Conservation (phyloP, 352 stramenopile genomes). For the Phytophthora palmivora region DNA sequence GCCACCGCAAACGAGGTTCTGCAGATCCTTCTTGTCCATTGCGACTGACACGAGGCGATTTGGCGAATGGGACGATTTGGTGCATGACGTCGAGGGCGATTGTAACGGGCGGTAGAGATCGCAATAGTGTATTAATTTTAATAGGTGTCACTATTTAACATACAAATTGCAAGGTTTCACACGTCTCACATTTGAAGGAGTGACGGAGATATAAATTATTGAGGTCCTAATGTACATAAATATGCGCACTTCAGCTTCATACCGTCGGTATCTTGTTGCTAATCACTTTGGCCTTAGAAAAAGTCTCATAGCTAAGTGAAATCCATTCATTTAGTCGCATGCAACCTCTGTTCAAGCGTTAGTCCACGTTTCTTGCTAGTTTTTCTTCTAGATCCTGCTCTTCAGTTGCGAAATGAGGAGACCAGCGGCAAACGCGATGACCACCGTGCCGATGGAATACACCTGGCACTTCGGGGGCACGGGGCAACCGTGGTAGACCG, state of each 20-base stretch:
- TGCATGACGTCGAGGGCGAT: slow-evolving; percentile 6
- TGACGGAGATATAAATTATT: slow-evolving; percentile 13
- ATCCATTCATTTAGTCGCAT: slow-evolving; percentile 26
- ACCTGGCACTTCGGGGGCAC: slow-evolving; percentile 77
- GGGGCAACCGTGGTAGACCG: slow-evolving; percentile 63
- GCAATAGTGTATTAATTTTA: background rate
- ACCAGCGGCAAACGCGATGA: slow-evolving; percentile 66
- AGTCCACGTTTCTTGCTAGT: background rate
- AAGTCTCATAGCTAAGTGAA: no score
- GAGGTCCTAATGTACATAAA: slow-evolving; percentile 1
- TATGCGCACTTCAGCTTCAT: slow-evolving; percentile 12
- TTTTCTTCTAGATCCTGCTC: slow-evolving; percentile 56
- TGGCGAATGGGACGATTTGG: slow-evolving; percentile 14
- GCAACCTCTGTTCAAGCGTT: slow-evolving; percentile 8
- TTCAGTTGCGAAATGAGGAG: slow-evolving; percentile 61
- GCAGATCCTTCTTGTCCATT: slow-evolving; percentile 50
- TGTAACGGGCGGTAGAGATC: slow-evolving; percentile 18
- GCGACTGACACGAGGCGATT: slow-evolving; percentile 16
- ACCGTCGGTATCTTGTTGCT: slow-evolving; percentile 10
- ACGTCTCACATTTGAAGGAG: slow-evolving; percentile 10
- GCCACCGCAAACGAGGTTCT: slow-evolving; percentile 80
- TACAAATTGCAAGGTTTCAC: slow-evolving; percentile 4
- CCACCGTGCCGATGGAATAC: slow-evolving; percentile 65
- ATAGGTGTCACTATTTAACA: background rate
- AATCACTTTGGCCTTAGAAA: no score